These are phyloP conservation scores for Vaccinium myrtillus DNA, from an alignment of 148 eudicot genomes.

Conservation along the genomic window DNA sequence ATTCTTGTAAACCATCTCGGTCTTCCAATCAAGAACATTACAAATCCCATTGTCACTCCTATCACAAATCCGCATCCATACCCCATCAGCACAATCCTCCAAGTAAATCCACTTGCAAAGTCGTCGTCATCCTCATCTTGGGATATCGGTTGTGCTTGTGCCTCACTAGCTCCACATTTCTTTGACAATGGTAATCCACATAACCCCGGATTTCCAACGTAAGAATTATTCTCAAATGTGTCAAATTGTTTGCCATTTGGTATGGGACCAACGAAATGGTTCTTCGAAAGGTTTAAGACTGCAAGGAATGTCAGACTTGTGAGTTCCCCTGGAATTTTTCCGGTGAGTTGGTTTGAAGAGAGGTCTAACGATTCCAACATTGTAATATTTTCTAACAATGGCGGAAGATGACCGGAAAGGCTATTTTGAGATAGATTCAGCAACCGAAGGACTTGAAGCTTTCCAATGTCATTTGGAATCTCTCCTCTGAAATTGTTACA, in stretches of 20 bases:
- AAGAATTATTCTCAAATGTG: background rate
- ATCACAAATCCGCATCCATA: too few relatives aligned
- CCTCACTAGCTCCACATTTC: too few relatives aligned
- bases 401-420: conserved; percentile 16
- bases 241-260: background rate
- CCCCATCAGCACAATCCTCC: too few relatives aligned
- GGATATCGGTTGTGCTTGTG: too few relatives aligned
- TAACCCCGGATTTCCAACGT: background rate
- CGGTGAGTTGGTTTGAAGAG: conserved; percentile 17
- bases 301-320: background rate
- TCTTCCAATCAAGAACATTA: background rate
- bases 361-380: conserved; percentile 8
- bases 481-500: conserved; percentile 12
- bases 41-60: too few relatives aligned
- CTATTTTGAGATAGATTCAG: conserved; percentile 20
- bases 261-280: background rate
- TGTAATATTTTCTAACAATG: conserved; percentile 16
- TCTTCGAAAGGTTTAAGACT: background rate
- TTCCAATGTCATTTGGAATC: conserved; percentile 17
- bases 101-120: too few relatives aligned
- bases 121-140: too few relatives aligned
- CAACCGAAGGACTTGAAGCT: conserved; percentile 2
- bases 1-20: background rate
- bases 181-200: background rate
- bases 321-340: background rate